A percentile compares a stretch with the other conserved stretches of the same genome.
phyloP scores from a whole-genome alignment of 176 grass and related monocot genomes.

The Chloris gayana region DNA sequence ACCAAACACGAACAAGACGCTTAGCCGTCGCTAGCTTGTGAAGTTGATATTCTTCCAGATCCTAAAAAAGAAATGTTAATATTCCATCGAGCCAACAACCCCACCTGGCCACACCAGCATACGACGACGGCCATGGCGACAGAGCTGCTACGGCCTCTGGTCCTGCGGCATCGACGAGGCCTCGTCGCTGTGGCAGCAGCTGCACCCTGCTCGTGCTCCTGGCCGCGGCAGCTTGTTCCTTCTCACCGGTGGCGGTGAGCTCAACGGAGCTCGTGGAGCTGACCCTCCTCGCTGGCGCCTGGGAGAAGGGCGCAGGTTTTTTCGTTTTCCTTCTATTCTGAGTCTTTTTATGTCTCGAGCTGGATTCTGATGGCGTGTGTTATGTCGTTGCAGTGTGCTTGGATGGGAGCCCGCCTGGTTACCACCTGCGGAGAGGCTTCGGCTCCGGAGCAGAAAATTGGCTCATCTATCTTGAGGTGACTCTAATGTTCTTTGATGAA shows the following conservation, averaged over 20 bases:
- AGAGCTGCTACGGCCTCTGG: neutral
- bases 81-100: neutral
- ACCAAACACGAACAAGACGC: too few species aligned
- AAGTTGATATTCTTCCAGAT: neutral
- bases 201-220: slow-evolving; percentile 16
- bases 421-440: slow-evolving; percentile 80
- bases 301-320: slow-evolving; percentile 53
- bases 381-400: slow-evolving; percentile 68
- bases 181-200: neutral
- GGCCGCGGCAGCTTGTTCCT: neutral
- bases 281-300: slow-evolving; percentile 40
- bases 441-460: slow-evolving; percentile 59
- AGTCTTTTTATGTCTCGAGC: too few species aligned
- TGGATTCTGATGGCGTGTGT: neutral
- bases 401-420: slow-evolving; percentile 72
- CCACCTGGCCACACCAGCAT: neutral
- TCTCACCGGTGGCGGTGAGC: neutral
- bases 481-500: neutral
- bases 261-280: slow-evolving; percentile 36
- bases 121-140: slow-evolving; percentile 3
- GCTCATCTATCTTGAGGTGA: slow-evolving; percentile 72
- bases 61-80: too few species aligned
- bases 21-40: neutral
- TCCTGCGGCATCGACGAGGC: neutral
- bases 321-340: too few species aligned